Evolutionary conservation across 345 rosid genomes (phyloP).

Genomic region (thale cress (Arabidopsis thaliana)): DNA sequence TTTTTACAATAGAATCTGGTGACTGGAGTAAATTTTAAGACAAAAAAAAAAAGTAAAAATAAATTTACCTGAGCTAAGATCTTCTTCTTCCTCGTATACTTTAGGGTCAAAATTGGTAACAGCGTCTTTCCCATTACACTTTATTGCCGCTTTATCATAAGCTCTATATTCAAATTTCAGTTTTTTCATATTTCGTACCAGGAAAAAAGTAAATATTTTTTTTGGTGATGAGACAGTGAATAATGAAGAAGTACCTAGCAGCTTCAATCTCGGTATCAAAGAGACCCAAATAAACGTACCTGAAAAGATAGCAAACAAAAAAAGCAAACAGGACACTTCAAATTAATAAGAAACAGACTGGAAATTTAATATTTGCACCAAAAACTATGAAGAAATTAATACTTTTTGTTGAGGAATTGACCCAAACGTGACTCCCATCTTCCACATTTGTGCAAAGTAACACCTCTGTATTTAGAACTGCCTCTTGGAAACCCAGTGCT

Average conservation of each 20-base stretch:
- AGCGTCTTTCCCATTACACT: conserved; percentile 93
- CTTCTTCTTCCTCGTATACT: conserved; percentile 72
- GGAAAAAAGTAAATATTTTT: background rate
- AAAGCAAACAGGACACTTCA: background rate
- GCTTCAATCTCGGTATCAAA: conserved; percentile 96
- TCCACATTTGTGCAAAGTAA: conserved; percentile 97
- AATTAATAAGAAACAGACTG: background rate
- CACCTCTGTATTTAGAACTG: conserved; percentile 96
- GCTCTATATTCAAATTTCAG: conserved; percentile 49
- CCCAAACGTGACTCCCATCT: conserved; percentile 99
- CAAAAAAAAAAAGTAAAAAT: background rate
- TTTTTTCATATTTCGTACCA: background rate
- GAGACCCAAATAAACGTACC: conserved; percentile 91
- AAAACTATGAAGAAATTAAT: background rate
- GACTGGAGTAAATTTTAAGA: background rate
- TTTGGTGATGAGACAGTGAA: conserved; percentile 23
- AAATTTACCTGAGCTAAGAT: conserved; percentile 55
- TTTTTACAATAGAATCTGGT: background rate
- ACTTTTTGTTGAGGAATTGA: conserved; percentile 94
- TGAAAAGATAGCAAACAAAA: conserved; percentile 32
- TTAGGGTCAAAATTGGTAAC: conserved; percentile 92
- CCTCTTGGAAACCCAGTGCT: conserved; percentile 97
- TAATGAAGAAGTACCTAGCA: conserved; percentile 62
- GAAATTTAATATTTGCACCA: background rate
- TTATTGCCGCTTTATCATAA: conserved; percentile 92